Evolutionary conservation across 371 early-diverging fungal genomes (phyloP).

Genomic region (Mucor sp.): DNA sequence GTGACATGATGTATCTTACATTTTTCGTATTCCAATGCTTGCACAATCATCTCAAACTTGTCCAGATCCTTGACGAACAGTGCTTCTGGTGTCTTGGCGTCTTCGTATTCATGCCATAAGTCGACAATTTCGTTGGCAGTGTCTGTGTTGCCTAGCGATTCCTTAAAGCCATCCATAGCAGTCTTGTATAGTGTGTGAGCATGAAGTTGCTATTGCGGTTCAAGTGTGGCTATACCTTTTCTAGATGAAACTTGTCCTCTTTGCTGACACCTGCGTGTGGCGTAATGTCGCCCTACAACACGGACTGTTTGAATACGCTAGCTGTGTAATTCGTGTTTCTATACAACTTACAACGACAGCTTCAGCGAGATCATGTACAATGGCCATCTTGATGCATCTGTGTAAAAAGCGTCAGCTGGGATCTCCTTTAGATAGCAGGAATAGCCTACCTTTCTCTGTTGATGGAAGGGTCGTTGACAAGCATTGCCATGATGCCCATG

Average conservation of each 20-base stretch:
- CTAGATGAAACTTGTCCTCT: conserved; percentile 75
- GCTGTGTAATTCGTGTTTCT: not conserved
- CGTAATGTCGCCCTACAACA: conserved; percentile 84
- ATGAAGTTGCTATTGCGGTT: not conserved
- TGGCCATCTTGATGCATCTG: conserved; percentile 85
- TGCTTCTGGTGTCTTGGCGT: conserved; percentile 77
- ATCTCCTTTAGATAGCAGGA: too few relatives aligned
- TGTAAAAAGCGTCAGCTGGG: not conserved
- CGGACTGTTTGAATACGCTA: not conserved
- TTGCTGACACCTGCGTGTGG: conserved; percentile 81
- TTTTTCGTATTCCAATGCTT: conserved; percentile 90
- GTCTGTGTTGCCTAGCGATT: conserved; percentile 57
- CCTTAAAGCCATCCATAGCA: conserved; percentile 72
- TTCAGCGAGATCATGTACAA: conserved; percentile 93
- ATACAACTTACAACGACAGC: conserved; percentile 66
- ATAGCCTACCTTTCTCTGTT: conserved; percentile 54
- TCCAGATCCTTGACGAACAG: conserved; percentile 88
- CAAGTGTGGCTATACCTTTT: conserved; percentile 45
- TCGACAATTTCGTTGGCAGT: conserved; percentile 71
- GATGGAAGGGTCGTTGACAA: conserved; percentile 70
- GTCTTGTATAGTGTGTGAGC: conserved; percentile 29
- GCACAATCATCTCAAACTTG: conserved; percentile 94
- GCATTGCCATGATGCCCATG: conserved; percentile 85
- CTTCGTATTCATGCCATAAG: conserved; percentile 91
- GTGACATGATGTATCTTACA: conserved; percentile 43